These are phyloP conservation scores for Fagopyrum esculentum DNA, from an alignment of 148 eudicot genomes.

Conservation along the genomic window DNA sequence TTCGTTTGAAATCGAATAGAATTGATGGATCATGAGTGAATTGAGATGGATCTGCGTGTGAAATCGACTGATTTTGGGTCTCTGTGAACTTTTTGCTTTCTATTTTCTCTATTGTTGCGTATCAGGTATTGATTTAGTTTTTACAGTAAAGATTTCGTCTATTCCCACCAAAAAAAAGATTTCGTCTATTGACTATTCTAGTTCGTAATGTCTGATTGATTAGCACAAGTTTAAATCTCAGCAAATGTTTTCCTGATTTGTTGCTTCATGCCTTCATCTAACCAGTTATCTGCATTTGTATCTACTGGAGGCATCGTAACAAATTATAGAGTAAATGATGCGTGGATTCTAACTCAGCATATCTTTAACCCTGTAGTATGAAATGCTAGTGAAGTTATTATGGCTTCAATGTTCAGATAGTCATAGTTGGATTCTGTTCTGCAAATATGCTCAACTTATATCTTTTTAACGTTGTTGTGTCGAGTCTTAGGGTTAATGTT, in stretches of 20 bases:
- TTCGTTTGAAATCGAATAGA: background rate
- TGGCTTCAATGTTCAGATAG: too few species aligned
- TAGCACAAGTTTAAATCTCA: background rate
- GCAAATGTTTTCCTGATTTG: background rate
- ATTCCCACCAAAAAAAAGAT: too few species aligned
- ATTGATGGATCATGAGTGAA: background rate
- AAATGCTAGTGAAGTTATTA: background rate
- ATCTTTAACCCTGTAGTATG: background rate
- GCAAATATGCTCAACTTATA: background rate
- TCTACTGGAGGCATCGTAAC: background rate
- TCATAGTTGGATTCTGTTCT: background rate
- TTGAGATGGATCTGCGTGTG: background rate
- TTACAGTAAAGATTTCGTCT: too few species aligned
- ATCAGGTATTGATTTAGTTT: background rate
- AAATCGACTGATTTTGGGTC: background rate
- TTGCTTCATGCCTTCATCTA: background rate
- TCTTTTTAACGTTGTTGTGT: background rate
- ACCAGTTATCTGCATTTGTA: background rate
- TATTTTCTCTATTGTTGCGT: background rate
- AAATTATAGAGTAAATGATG: background rate
- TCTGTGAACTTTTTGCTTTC: background rate
- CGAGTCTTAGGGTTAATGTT: background rate
- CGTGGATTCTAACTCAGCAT: background rate
- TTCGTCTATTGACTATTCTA: background rate
- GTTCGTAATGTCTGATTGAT: background rate